Percentiles rank a stretch among this genome's conserved stretches.
These are phyloP conservation scores for Dryas alaskensis DNA, from an alignment of 306 rosid species.

Conservation along the genomic window DNA sequence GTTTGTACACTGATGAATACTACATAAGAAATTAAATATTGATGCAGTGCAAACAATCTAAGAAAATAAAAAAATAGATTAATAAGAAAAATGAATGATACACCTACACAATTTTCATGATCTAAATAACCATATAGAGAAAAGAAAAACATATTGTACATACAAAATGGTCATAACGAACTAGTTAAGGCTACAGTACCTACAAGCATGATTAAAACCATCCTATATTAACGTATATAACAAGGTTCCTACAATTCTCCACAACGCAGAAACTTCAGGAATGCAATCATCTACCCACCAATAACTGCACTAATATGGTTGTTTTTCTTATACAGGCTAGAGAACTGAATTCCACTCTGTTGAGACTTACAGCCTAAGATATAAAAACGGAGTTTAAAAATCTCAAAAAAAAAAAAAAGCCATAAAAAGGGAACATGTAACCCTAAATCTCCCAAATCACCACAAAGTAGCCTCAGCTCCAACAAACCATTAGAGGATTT, in stretches of 20 bases:
- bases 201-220: background rate
- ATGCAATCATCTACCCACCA: constrained; percentile 11
- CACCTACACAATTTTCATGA: background rate
- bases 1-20: constrained; percentile 71
- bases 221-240: background rate
- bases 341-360: background rate
- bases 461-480: background rate
- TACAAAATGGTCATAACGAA: background rate
- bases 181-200: background rate
- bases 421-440: background rate
- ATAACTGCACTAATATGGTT: background rate
- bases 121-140: background rate
- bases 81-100: background rate
- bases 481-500: background rate
- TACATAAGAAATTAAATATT: constrained; percentile 39
- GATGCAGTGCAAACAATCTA: constrained; percentile 10
- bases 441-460: background rate
- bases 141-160: background rate
- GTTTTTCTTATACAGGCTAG: background rate
- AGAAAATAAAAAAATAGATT: background rate
- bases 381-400: background rate
- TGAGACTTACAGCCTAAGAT: background rate
- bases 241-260: background rate
- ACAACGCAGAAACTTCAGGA: background rate
- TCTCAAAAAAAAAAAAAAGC: background rate